phyloP scores from a whole-genome alignment of 257 asterid genomes.

The Solanum pimpinellifolium region DNA sequence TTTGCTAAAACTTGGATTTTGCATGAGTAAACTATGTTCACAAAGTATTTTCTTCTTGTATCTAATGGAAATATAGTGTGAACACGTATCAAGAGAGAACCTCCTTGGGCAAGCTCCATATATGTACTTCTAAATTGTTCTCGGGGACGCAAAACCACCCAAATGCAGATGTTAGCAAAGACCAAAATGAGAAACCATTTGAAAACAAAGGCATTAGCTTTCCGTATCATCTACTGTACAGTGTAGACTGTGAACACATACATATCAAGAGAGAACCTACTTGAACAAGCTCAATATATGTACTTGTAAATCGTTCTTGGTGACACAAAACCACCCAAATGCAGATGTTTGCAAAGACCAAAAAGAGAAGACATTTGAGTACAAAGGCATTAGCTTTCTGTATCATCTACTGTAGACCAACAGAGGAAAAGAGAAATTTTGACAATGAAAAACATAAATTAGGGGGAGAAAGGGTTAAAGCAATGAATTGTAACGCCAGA shows the following conservation, averaged over 20 bases:
- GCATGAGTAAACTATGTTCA: not conserved
- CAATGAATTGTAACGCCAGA: not conserved
- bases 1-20: not conserved
- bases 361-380: not conserved
- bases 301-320: not conserved
- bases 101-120: not conserved
- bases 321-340: not conserved
- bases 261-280: not conserved
- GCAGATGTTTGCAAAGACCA: not conserved
- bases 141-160: not conserved
- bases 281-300: not conserved
- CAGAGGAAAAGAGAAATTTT: not conserved
- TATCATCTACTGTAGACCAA: not conserved
- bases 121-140: not conserved
- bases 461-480: not conserved
- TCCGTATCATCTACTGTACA: not conserved
- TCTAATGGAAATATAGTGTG: not conserved
- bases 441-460: not conserved
- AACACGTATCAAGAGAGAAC: not conserved
- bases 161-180: not conserved
- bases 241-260: too few relatives aligned
- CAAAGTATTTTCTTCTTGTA: not conserved
- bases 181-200: not conserved
- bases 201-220: not conserved
- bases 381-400: not conserved